phyloP scores from a whole-genome alignment of 2,329 filamentous ascomycete genomes.

The Claviceps africana region DNA sequence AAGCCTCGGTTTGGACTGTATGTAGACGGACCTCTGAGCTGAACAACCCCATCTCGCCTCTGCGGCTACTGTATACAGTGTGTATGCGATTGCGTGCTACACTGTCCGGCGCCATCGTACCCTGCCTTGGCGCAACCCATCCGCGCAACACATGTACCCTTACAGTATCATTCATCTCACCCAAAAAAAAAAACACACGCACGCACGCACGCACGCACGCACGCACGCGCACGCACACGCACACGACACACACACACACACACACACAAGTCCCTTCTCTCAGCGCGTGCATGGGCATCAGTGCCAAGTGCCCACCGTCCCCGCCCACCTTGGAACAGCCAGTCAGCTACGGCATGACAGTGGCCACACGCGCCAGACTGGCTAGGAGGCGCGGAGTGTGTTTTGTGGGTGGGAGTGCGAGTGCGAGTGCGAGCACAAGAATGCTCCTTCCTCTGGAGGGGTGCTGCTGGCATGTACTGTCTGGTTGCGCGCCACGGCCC shows the following conservation, averaged over 20 bases:
- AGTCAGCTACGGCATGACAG: background rate
- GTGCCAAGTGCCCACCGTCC: background rate
- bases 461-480: background rate
- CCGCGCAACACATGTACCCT: constrained; percentile 19
- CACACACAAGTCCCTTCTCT: constrained; percentile 12
- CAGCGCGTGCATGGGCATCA: constrained; percentile 4
- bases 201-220: too few relatives aligned
- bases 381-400: background rate
- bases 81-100: constrained; percentile 7
- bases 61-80: constrained; percentile 26
- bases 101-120: constrained; percentile 22
- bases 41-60: too few relatives aligned
- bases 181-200: too few relatives aligned
- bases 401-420: background rate
- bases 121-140: constrained; percentile 21
- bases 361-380: background rate
- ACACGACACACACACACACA: too few relatives aligned
- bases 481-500: background rate
- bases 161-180: too few relatives aligned
- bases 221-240: too few relatives aligned
- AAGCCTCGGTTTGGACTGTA: too few relatives aligned
- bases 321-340: background rate
- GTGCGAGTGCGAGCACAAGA: background rate
- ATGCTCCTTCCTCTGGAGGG: background rate
- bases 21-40: too few relatives aligned